Percentiles rank a stretch among this genome's conserved stretches.
Conservation (phyloP, 164 flowering plant species). For the Nymphaea colorata region DNA sequence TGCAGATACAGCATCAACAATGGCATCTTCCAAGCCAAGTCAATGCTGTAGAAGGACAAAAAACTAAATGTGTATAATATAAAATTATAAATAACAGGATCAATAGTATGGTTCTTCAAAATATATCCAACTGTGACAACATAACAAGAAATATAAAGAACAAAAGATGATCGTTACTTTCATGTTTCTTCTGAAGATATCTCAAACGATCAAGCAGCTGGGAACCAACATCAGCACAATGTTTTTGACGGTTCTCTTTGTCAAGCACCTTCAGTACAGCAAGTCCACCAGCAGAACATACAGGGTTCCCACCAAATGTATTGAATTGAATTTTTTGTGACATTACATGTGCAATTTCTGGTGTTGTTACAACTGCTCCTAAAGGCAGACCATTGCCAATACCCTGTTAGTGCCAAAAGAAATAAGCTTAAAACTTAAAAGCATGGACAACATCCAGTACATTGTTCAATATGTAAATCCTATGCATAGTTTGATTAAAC, state of each 20-base stretch:
- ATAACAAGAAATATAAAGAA: neutral
- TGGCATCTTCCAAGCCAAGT: too few relatives aligned
- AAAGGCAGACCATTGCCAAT: constrained; percentile 96
- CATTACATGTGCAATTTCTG: constrained; percentile 83
- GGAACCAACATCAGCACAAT: constrained; percentile 79
- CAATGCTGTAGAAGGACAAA: too few relatives aligned
- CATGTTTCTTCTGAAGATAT: constrained; percentile 65
- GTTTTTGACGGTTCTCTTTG: constrained; percentile 82
- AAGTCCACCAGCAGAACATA: constrained; percentile 92
- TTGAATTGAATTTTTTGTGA: constrained; percentile 87
- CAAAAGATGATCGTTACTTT: constrained; percentile 33
- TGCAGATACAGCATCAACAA: too few relatives aligned
- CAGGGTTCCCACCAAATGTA: constrained; percentile 98
- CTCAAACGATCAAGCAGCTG: constrained; percentile 66
- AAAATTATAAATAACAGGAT: neutral
- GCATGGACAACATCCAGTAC: neutral
- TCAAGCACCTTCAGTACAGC: constrained; percentile 89
- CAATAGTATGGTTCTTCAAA: neutral
- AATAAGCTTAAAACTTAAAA: neutral
- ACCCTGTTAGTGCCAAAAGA: constrained; percentile 39
- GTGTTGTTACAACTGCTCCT: constrained; percentile 97
- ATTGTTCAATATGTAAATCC: neutral
- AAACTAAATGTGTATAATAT: neutral
- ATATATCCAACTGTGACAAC: neutral
- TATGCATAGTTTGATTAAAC: neutral